phyloP scores from a whole-genome alignment of 106 monocot species.

The Allium sativum region DNA sequence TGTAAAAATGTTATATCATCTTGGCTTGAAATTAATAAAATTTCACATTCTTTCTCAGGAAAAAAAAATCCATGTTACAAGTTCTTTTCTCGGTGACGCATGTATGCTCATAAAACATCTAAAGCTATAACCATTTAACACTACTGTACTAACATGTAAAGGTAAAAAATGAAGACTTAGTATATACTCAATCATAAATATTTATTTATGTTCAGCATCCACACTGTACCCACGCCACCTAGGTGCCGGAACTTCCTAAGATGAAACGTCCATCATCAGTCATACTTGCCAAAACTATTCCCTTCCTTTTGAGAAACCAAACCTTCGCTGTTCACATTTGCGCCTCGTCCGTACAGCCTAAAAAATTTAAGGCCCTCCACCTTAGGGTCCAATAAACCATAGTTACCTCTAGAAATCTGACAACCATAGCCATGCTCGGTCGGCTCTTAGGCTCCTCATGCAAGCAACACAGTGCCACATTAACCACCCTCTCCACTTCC shows the following conservation, averaged over 20 bases:
- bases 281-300: slow-evolving; percentile 8
- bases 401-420: slow-evolving; percentile 45
- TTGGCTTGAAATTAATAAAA: too few relatives aligned
- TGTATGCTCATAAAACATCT: too few relatives aligned
- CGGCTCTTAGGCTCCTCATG: slow-evolving; percentile 67
- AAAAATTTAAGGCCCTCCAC: slow-evolving; percentile 48
- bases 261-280: slow-evolving; percentile 9
- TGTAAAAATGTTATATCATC: too few relatives aligned
- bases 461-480: slow-evolving; percentile 45
- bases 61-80: too few relatives aligned
- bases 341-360: slow-evolving; percentile 24
- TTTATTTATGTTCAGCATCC: too few relatives aligned
- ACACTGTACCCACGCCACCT: too few relatives aligned
- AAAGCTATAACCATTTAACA: too few relatives aligned
- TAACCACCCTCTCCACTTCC: slow-evolving; percentile 54
- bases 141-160: too few relatives aligned
- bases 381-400: slow-evolving; percentile 27
- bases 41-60: too few relatives aligned
- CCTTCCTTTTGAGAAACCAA: not conserved
- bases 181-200: too few relatives aligned
- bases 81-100: too few relatives aligned
- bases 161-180: too few relatives aligned
- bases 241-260: slow-evolving; percentile 16
- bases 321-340: slow-evolving; percentile 16
- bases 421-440: slow-evolving; percentile 55